Base-by-base conservation (phyloP, 331 rosid genomes). In the Malus hybrid region DNA sequence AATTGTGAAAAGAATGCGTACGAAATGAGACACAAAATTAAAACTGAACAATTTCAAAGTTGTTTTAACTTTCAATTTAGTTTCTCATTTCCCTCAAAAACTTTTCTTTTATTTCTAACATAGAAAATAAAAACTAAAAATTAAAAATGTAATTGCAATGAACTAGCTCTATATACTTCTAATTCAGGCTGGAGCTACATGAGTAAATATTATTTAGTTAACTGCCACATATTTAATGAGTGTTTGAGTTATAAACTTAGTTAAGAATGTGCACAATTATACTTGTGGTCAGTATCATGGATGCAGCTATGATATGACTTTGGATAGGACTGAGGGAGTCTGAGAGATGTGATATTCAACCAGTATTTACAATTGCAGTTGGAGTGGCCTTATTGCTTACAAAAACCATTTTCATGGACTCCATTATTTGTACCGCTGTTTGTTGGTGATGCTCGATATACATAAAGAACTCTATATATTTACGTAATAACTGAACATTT, bases 251-350 rank as follows among this genome's bases (percentile, higher is more conserved):
- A 16, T 52, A 52, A 52, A 52, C 57, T 52, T 52, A 0, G 20
- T 52, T 52, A 16, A 16, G 57, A 52, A 52, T 48, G 57, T 52
- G 57, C 57, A 52, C 20, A 52, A 50, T 6, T 52, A 52, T 52
- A 52, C 57, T 16, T 52, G 10, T 50, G 56, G 24, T 24, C 24
- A 50, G 56, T 6, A 28, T 6, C 34, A 60, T 26, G 39, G 39
- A 64, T 66, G 60, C 22, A 24, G 44, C 33, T 28, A 12, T 73
- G 77, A 61, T 42, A 61, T 73, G 69, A 73, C 77, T 4, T 26
- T 4, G 29, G 77, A 42, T 73, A 16, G 68, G 68, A 73, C 19
- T 73, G 68, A 22, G 67, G 69, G 61, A 73, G 77, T 9, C 4
- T 39, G 46, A 3, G 12, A 39, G 46, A 73, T 73, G 60, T 42